Conservation (phyloP, 106 monocot species). For the Posidonia australis region DNA sequence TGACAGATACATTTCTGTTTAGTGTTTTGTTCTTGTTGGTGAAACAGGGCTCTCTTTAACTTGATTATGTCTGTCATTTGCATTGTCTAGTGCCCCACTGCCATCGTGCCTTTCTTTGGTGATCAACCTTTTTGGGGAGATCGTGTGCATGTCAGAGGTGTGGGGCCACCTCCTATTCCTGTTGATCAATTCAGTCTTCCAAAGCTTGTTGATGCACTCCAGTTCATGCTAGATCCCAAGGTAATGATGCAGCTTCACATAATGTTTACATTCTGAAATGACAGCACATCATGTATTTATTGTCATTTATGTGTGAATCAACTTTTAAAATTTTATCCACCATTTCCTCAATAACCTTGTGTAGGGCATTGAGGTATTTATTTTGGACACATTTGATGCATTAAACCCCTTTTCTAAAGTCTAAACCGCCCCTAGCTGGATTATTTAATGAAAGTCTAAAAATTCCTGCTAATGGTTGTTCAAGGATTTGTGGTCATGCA, state of each 20-base stretch:
- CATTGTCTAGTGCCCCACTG: conserved; percentile 65
- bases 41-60: background rate
- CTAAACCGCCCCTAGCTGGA: background rate
- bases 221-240: conserved; percentile 62
- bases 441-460: background rate
- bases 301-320: too few species aligned
- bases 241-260: conserved; percentile 12
- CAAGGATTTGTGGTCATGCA: background rate
- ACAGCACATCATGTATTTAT: too few species aligned
- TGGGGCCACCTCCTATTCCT: conserved; percentile 81
- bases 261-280: too few species aligned
- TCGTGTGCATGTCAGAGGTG: conserved; percentile 63
- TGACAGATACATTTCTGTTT: background rate
- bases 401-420: background rate
- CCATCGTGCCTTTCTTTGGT: conserved; percentile 91
- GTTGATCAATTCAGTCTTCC: conserved; percentile 60
- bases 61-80: background rate
- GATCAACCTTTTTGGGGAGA: conserved; percentile 98
- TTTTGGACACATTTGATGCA: background rate
- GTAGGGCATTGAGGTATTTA: too few species aligned
- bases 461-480: background rate
- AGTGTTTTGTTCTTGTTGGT: background rate
- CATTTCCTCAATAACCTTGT: background rate
- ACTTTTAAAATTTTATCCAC: background rate
- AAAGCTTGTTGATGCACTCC: conserved; percentile 59